Evolutionary conservation across 2,329 filamentous ascomycete species (phyloP), one percentile per base, ranked within the genome.

Genomic region (Sphaerulina vaccinii): DNA sequence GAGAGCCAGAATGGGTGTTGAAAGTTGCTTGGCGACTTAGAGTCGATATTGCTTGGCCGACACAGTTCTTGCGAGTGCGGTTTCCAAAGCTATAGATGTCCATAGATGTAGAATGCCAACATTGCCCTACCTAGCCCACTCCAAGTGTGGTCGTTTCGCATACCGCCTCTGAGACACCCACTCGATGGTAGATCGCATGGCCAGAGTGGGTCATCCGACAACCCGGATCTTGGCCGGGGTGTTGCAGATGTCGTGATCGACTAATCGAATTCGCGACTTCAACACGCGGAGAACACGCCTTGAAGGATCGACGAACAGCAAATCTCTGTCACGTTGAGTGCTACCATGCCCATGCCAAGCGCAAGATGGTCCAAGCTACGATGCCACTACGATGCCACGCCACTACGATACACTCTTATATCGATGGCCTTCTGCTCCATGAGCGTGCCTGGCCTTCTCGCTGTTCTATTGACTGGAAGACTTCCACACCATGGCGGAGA

Each of bases 1-100:
- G 78, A 6, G 78, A 80, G 64, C 76, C 78, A 0, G 77, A 79
- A 57, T 80, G 78, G 78, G 78, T 80, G 22, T 55, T 80, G 29
- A 74, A 64, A 36, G 76, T 79, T 1, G 78, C 76, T 7, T 75
- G 73, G 66, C 69, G 73, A 59, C 54, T 81, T 52, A 73, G 70
- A 3, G 69, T 80, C 0, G 71, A 78, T 53, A 66, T 80, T 46
- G 70, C 71, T 1, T 73, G 75, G 67, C 75, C 77, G 3, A 69
- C 59, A 38, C 78, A 81, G 60, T 79, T 78, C 58, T 54, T 65
- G 40, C 52, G 63, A 16, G 63, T 65, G 22, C 44, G 61, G 19
- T 65, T 67, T 36, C 63, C 62, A 19, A 63, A 63, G 44, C 36
- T 65, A 24, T 62, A 52, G 47, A 38, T 24, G 9, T 4, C 8